These are phyloP conservation scores for Salvia sclarea DNA, from an alignment of 305 asterid species.

Conservation along the genomic window DNA sequence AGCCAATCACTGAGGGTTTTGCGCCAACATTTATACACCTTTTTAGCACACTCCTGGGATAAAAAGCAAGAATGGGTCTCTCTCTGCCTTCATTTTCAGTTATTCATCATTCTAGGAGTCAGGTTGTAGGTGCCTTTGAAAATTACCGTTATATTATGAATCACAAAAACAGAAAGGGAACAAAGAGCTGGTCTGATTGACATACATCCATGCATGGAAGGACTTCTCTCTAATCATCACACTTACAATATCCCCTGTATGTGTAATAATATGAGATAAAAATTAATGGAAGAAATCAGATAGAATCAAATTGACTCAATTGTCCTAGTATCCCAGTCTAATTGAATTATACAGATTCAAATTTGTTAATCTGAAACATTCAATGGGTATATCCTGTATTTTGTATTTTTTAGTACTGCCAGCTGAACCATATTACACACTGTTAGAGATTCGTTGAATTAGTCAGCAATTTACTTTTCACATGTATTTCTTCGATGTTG, in stretches of 20 bases:
- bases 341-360: background rate
- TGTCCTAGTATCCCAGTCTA: background rate
- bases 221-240: conserved; percentile 14
- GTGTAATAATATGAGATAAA: conserved; percentile 5
- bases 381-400: background rate
- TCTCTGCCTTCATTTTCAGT: conserved; percentile 13
- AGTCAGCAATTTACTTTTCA: conserved; percentile 28
- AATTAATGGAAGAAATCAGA: background rate
- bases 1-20: conserved; percentile 41
- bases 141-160: conserved; percentile 1
- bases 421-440: background rate
- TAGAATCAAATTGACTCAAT: background rate
- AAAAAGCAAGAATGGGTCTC: conserved; percentile 1
- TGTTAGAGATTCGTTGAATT: conserved; percentile 19
- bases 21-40: conserved; percentile 18
- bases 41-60: background rate
- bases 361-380: background rate
- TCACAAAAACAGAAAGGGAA: background rate
- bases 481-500: conserved; percentile 34
- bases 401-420: conserved; percentile 1
- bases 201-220: conserved; percentile 9
- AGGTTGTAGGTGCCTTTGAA: conserved; percentile 3
- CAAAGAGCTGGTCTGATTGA: conserved; percentile 7
- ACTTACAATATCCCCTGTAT: background rate
- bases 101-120: conserved; percentile 8